Percentiles rank a stretch among this genome's conserved stretches.
Conservation (phyloP, 257 asterid species). For the Ocimum tenuiflorum region DNA sequence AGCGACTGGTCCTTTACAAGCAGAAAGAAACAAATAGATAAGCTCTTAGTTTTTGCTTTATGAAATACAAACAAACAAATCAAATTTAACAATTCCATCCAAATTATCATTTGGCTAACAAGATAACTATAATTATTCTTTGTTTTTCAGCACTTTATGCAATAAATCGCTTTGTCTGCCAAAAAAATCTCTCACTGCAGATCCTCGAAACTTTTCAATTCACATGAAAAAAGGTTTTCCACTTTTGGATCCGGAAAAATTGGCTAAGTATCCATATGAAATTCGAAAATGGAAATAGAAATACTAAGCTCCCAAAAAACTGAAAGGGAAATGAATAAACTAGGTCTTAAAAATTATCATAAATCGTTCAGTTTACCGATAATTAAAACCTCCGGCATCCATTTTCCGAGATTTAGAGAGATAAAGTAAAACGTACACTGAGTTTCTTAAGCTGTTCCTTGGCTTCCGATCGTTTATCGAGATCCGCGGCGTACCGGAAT, state of each 20-base stretch:
- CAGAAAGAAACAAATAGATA: conserved; percentile 17
- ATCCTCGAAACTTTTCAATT: not conserved
- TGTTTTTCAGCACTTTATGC: not conserved
- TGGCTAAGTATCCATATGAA: not conserved
- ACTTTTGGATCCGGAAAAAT: conserved; percentile 9
- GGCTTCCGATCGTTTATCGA: conserved; percentile 62
- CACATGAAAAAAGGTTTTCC: not conserved
- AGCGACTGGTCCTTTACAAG: not conserved
- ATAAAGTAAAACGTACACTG: conserved; percentile 41
- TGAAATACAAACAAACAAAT: not conserved
- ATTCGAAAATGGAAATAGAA: not conserved
- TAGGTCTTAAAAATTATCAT: not conserved
- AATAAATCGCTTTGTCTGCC: not conserved
- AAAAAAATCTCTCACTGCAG: not conserved
- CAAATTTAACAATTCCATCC: not conserved
- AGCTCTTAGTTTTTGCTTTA: conserved; percentile 8
- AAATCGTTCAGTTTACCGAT: too few species aligned
- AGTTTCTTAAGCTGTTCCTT: conserved; percentile 48
- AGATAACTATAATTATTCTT: not conserved
- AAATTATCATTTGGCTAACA: not conserved
- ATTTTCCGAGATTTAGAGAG: not conserved
- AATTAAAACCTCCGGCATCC: not conserved
- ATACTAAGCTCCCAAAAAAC: not conserved
- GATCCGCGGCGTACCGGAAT: conserved; percentile 67
- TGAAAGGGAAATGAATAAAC: not conserved